Evolutionary conservation across 257 asterid genomes (phyloP), one percentile per base, ranked within the genome.

Genomic region (Solanum peruvianum): DNA sequence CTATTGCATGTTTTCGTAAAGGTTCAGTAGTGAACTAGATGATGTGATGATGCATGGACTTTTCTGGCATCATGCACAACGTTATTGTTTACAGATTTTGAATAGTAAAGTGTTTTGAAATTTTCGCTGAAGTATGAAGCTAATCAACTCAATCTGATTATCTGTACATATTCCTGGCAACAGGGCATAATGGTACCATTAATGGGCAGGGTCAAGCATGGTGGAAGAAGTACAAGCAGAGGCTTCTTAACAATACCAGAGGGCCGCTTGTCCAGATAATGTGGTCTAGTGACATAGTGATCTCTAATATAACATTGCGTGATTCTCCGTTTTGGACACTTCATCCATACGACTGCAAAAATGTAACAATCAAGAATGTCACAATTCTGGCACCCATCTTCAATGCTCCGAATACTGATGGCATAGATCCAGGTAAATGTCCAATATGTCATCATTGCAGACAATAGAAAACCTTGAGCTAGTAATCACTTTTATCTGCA

Each of bases 291-390:
- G 91, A 95, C 91, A 93, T 95, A 73, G 39, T 92, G 89, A 92
- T 95, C 87, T 90, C 95, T 84, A 92, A 94, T 91, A 90, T 95
- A 85, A 95, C 98, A 27, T 87, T 95, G 60, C 94, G 93, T 1
- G 94, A 94, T 90, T 95, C 98, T 83, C 98, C 98, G 29, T 95
- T 95, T 88, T 95, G 98, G 98, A 95, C 98, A 47, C 95, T 95
- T 60, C 98, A 95, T 89, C 98, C 98, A 11, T 95, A 93, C 23
- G 96, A 95, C 88, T 95, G 98, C 91, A 92, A 91, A 92, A 95
- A 94, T 86, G 94, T 95, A 47, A 94, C 94, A 4, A 87, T 95
- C 44, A 92, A 77, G 86, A 92, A 94, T 89, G 82, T 95, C 82
- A 95, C 98, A 77, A 92, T 95, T 87, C 91, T 94, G 81, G 97